Evolutionary conservation across 23 red algal genomes (phyloP), one percentile per base, ranked within the genome.

Genomic region (Gracilariopsis chorda): DNA sequence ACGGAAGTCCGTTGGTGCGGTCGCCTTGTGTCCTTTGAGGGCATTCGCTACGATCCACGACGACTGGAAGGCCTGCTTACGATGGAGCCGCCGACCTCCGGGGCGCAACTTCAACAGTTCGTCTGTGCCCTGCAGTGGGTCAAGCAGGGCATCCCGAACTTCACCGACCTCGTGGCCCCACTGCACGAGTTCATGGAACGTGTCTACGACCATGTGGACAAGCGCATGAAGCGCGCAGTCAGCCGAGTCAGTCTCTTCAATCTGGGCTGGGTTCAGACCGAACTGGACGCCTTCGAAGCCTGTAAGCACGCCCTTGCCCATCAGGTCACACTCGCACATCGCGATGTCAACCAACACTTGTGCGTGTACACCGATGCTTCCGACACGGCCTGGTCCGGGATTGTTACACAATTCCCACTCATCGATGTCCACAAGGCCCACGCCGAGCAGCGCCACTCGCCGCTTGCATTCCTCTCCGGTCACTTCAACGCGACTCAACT

Each of bases 181-280:
- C 43, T 88, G 17, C 84, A 88, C 61, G 68, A 77, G 5, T 88
- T 88, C 48, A 77, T 88, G 84, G 64, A 88, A 77, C 65, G 47
- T 1, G 65, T 88, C 5, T 88, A 55, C 48, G 0, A 77, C n/a
- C 48, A 58, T 37, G 65, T 61, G 46, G 40, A 57, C 17, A 87
- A 88, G 59, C 84, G 84, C 53, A 90, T 71, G 13, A 90, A 90
- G 33, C 70, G 70, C 0, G 69, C 71, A 33, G 70, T 78, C 36
- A 32, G 21, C 14, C 49, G 51, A 11, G 68, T 90, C 25, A 0
- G 7, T 16, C 1, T 90, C 35, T 24, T 48, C 12, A 20, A 32
- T 2, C 48, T 90, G 8, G 84, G 84, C 9, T 88, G 63, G 63
- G 84, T 9, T 20, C 3, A 56, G 16, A 55, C 6, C 16, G 84